phyloP scores from a whole-genome alignment of 1,139 yeast species.

The Debaryomyces coudertii region DNA sequence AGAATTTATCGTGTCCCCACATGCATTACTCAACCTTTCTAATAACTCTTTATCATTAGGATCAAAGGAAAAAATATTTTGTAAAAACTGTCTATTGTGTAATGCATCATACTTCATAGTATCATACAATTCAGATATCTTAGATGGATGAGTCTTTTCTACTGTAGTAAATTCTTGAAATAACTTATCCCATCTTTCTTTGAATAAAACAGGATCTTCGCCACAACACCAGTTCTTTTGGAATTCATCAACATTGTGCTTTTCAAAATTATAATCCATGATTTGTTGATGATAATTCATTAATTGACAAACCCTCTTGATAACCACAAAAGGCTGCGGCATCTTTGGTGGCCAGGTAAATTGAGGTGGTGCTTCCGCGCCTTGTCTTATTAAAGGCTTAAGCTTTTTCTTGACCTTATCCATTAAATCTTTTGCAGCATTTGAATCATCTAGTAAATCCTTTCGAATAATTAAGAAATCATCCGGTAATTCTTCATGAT shows the following conservation, averaged over 20 bases:
- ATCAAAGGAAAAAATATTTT: constrained; percentile 78
- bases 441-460: constrained; percentile 91
- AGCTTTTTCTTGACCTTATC: constrained; percentile 96
- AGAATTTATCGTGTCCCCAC: constrained; percentile 60
- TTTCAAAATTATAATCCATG: constrained; percentile 78
- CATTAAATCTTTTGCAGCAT: constrained; percentile 98
- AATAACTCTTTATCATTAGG: constrained; percentile 52
- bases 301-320: constrained; percentile 89
- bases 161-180: constrained; percentile 91
- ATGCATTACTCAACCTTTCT: constrained; percentile 34
- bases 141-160: constrained; percentile 97
- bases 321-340: constrained; percentile 95
- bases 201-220: constrained; percentile 87
- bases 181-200: constrained; percentile 96
- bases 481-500: constrained; percentile 63
- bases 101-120: constrained; percentile 98
- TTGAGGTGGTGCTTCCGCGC: constrained; percentile 97
- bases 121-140: constrained; percentile 93
- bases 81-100: constrained; percentile 88
- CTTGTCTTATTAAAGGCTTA: constrained; percentile 91
- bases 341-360: constrained; percentile 98
- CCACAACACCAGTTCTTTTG: constrained; percentile 95
- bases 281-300: constrained; percentile 91
- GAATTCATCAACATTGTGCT: constrained; percentile 65
- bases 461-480: constrained; percentile 83